These are phyloP conservation scores for Meyerozyma guilliermondii DNA, from an alignment of 1,139 yeast genomes.

Conservation along the genomic window DNA sequence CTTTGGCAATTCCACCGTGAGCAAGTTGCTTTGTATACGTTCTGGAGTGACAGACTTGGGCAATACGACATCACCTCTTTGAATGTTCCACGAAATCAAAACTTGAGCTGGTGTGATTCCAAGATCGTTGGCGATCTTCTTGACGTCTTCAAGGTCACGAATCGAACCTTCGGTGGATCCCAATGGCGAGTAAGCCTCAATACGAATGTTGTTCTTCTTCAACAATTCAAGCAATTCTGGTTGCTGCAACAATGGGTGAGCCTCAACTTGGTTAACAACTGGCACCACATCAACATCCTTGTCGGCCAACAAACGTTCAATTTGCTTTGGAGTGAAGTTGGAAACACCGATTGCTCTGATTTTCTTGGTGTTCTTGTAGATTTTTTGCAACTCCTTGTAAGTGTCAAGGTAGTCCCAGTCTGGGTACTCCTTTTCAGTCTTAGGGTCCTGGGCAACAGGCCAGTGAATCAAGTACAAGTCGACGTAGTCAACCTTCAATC, in stretches of 20 bases:
- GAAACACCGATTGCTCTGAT: slow-evolving; percentile 74
- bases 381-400: slow-evolving; percentile 62
- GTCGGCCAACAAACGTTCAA: slow-evolving; percentile 49
- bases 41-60: slow-evolving; percentile 65
- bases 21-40: slow-evolving; percentile 57
- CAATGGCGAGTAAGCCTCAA: slow-evolving; percentile 79
- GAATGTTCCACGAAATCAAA: slow-evolving; percentile 66
- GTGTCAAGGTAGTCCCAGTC: slow-evolving; percentile 61
- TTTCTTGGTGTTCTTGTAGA: slow-evolving; percentile 47
- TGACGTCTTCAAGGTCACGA: slow-evolving; percentile 44
- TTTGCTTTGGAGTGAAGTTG: slow-evolving; percentile 54
- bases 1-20: slow-evolving; percentile 43
- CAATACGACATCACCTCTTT: slow-evolving; percentile 64
- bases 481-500: slow-evolving; percentile 9
- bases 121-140: slow-evolving; percentile 51
- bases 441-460: slow-evolving; percentile 28
- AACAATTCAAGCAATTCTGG: slow-evolving; percentile 53
- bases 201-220: slow-evolving; percentile 47
- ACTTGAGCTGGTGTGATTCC: slow-evolving; percentile 55
- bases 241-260: slow-evolving; percentile 75
- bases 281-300: slow-evolving; percentile 54
- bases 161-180: slow-evolving; percentile 68
- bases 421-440: slow-evolving; percentile 9
- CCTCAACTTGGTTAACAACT: slow-evolving; percentile 68
- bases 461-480: slow-evolving; percentile 10